Evolutionary conservation across 495 filamentous ascomycete genomes (phyloP), one percentile per base, ranked within the genome.

Genomic region (Aspergillus carlsbadensis): DNA sequence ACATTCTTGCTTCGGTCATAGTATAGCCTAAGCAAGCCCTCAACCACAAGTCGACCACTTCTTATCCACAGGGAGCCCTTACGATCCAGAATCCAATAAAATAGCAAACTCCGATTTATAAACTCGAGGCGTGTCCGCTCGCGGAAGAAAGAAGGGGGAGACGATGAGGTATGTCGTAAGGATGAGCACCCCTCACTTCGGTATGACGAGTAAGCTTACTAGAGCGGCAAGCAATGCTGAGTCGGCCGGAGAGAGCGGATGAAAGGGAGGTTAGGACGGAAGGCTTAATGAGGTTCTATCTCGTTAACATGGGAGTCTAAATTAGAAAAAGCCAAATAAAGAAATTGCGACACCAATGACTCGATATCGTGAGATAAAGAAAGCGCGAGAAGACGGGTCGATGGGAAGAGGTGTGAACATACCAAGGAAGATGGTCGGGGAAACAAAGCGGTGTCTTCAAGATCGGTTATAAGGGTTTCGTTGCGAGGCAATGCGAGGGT

Each of bases 1-100:
- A 91, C 50, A 87, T 83, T 66, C 80, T 80, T 57, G 71, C 66
- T 66, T 72, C 71, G 37, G 68, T 65, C 73, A 77, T 73, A 39
- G 58, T 59, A 58, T 41, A 58, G 51, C 39, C 31, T 35, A 45
- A 57, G 48, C 56, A 58, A 56, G 55, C 54, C 40, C 35, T 55
- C 39, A 49, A 49, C 42, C 15, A 13, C 15, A 49, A 50, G 46
- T 47, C 55, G 54, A 52, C 29, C 17, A 29, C 11, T 50, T 35
- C 10, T 50, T 53, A 14, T 53, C 50, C 49, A 58, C 35, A 57
- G 56, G 56, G 59, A 48, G 56, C 45, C 57, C 63, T 65, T 62
- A 65, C 63, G 55, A 52, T 62, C 57, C 50, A 59, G 58, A 47
- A 29, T 35, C 42, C 35, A 46, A 49, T 20, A 18, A 14, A 35